These are phyloP conservation scores for Voacanga thouarsii DNA, from an alignment of 257 asterid genomes.

Conservation along the genomic window DNA sequence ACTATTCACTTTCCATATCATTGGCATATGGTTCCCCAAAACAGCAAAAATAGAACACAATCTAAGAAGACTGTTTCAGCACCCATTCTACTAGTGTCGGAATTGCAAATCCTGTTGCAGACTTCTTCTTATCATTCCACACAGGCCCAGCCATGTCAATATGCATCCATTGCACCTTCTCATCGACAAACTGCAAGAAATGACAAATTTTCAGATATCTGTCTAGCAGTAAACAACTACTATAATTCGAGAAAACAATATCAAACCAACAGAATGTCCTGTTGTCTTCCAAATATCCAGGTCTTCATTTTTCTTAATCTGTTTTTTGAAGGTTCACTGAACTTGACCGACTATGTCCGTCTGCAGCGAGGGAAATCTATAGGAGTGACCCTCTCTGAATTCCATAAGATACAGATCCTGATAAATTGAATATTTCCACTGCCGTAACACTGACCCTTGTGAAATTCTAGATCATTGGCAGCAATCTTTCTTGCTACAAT, in stretches of 20 bases:
- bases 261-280: neutral
- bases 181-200: conserved; percentile 80
- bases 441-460: too few species aligned
- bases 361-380: neutral
- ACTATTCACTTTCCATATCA: neutral
- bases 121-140: conserved; percentile 75
- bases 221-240: neutral
- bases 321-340: neutral
- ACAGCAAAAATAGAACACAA: neutral
- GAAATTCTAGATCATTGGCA: neutral
- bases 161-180: conserved; percentile 97
- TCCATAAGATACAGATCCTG: too few species aligned
- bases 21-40: neutral
- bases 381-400: neutral
- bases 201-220: neutral
- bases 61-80: conserved; percentile 57
- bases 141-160: conserved; percentile 96
- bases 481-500: neutral
- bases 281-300: neutral
- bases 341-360: neutral
- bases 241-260: neutral
- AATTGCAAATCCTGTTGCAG: conserved; percentile 83
- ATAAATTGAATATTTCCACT: too few species aligned
- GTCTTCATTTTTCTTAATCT: neutral
- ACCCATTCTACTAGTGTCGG: conserved; percentile 92